phyloP scores from a whole-genome alignment of 1,284 basidiomycete genomes.

The Pholiota adiposa region DNA sequence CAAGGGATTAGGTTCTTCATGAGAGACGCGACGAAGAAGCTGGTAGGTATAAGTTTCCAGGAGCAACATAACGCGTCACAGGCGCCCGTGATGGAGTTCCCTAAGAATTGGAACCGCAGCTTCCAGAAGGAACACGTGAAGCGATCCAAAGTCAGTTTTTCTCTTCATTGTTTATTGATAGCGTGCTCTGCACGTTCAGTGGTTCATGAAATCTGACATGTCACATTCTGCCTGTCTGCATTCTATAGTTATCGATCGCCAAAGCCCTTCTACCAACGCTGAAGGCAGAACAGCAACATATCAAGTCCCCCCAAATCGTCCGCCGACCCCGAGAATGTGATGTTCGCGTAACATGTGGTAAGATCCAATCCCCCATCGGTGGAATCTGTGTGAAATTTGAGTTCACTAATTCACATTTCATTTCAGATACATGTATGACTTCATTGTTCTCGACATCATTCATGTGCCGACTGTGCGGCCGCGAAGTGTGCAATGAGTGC shows the following conservation, averaged over 20 bases:
- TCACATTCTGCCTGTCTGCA: too few species aligned
- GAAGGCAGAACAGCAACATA: conserved; percentile 70
- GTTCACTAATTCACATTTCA: conserved; percentile 6
- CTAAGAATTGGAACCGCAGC: conserved; percentile 65
- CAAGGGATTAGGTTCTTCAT: conserved; percentile 77
- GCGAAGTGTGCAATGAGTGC: conserved; percentile 89
- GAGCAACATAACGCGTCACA: conserved; percentile 54
- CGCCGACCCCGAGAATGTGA: conserved; percentile 77
- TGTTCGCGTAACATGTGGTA: conserved; percentile 84
- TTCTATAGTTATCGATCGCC: conserved; percentile 57
- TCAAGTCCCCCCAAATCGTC: conserved; percentile 64
- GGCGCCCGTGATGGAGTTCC: conserved; percentile 65
- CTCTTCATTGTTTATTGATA: neutral
- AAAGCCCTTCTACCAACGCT: conserved; percentile 71
- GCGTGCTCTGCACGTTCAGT: neutral
- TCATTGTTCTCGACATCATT: conserved; percentile 89
- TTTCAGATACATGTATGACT: conserved; percentile 87
- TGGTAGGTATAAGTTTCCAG: conserved; percentile 70
- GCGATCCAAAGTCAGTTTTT: conserved; percentile 58
- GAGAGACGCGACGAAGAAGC: conserved; percentile 57
- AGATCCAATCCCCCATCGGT: conserved; percentile 28
- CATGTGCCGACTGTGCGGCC: conserved; percentile 89
- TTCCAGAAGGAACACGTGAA: conserved; percentile 52
- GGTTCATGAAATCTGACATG: too few species aligned
- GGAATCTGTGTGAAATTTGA: conserved; percentile 6